Conservation (phyloP, 2,329 filamentous ascomycete genomes). For the Nannizziopsis arthrosporioides region DNA sequence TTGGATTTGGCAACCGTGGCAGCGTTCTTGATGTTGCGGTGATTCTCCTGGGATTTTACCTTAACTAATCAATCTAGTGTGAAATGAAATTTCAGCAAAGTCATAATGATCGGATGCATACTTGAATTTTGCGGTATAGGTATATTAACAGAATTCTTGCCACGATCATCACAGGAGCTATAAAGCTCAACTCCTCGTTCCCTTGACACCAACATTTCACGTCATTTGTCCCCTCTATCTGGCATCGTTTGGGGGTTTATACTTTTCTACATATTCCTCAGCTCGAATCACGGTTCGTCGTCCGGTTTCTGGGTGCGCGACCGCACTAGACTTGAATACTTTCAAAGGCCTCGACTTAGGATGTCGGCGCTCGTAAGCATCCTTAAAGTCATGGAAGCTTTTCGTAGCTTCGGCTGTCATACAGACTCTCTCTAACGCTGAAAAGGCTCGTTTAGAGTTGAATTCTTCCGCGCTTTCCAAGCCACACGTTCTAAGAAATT, state of each 20-base stretch:
- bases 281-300: constrained; percentile 1
- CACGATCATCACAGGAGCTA: too few species aligned
- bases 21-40: neutral
- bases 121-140: too few species aligned
- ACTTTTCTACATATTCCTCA: neutral
- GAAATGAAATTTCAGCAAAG: constrained; percentile 8
- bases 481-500: constrained; percentile 13
- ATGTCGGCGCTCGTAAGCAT: constrained; percentile 16
- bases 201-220: constrained; percentile 2
- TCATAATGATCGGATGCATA: constrained; percentile 7
- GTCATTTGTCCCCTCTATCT: constrained; percentile 6
- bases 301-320: neutral
- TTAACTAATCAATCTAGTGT: neutral
- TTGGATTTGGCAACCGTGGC: too few species aligned
- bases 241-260: neutral
- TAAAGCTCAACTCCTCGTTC: neutral
- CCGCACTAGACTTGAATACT: neutral
- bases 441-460: constrained; percentile 26
- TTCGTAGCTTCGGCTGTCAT: constrained; percentile 25
- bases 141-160: too few species aligned
- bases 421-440: constrained; percentile 26
- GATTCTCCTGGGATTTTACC: neutral
- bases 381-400: constrained; percentile 25
- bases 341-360: neutral
- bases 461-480: constrained; percentile 17